Evolutionary conservation across 345 rosid genomes (phyloP), one percentile per base, ranked within the genome.

Genomic region (Gossypium mustelinum): DNA sequence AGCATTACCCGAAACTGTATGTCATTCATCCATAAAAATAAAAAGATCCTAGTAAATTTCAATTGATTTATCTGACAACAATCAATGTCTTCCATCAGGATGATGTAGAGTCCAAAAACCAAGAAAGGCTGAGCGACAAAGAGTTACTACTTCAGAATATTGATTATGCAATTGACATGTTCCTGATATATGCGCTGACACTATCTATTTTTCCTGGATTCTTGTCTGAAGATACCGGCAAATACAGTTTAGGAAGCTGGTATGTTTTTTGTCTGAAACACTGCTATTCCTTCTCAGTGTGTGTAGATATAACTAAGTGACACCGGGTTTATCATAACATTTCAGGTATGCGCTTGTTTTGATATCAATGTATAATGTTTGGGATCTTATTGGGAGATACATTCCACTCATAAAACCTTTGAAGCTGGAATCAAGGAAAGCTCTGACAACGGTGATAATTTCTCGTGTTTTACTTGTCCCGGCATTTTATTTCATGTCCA

Each of bases 201-300:
- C 45, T 94, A 75, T 88, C 97, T 2, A 92, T 94, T 81, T 92
- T 94, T 78, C 97, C 97, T 0, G 97, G 98, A 60, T 94, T 92
- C 76, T 82, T 94, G 58, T 90, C 87, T 5, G 97, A 94, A 80
- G 88, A 90, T 76, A 92, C 94, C 6, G 98, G 98, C 72, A 75
- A 83, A 22, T 97, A 94, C 72, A 34, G 85, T 44, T 74, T 92
- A 50, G 97, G 97, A 0, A 74, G 78, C 52, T 94, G 98, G 97
- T 92, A 82, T 52, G 86, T 74, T 48, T 70, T 34, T 73, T 44
- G 13, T 29, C 5, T 20, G 39, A 41, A 64, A 2, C 45, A 76
- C 25, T 43, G 47, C 27, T 9, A 5, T 22, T 62, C 45, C 29
- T 24, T 76, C 47, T 52, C 8, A 43, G 11, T 13, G 18, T 27